A percentile compares a stretch with the other conserved stretches of the same genome.
phyloP scores from a whole-genome alignment of 495 filamentous ascomycete genomes.

The Hyaloscypha variabilis region DNA sequence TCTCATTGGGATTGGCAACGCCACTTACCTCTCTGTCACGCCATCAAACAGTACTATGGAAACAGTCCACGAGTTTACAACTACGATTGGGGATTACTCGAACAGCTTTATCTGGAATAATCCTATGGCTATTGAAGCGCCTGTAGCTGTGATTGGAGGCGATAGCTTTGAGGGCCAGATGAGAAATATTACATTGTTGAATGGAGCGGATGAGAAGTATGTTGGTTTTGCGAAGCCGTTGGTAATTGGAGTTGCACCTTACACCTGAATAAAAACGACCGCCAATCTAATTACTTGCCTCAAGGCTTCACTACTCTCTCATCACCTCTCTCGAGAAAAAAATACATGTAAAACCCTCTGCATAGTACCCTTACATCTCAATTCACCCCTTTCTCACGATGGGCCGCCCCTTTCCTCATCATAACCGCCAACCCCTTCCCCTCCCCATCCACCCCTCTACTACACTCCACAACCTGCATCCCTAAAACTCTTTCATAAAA shows the following conservation, averaged over 20 bases:
- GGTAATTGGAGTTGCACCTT: constrained; percentile 19
- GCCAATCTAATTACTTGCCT: no score
- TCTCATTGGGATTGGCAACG: constrained; percentile 43
- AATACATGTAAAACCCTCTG: no score
- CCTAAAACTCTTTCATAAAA: constrained; percentile 52
- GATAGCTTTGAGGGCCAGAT: constrained; percentile 20
- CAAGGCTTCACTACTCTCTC: no score
- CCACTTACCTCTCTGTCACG: constrained; percentile 40
- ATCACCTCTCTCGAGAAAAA: no score
- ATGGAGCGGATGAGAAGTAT: constrained; percentile 23
- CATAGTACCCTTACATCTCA: no score
- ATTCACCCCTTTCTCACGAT: no score
- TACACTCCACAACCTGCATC: constrained; percentile 31
- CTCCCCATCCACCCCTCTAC: constrained; percentile 3
- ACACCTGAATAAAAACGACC: neutral
- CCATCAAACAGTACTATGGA: constrained; percentile 12
- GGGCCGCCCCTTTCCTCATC: neutral
- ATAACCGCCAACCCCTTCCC: constrained; percentile 12
- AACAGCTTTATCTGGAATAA: constrained; percentile 42
- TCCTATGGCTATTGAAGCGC: constrained; percentile 52
- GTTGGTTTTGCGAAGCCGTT: neutral
- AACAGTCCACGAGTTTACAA: constrained; percentile 42
- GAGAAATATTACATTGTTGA: constrained; percentile 5
- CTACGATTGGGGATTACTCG: constrained; percentile 46
- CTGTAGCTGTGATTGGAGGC: constrained; percentile 45